A percentile compares a stretch with the other conserved stretches of the same genome.
phyloP scores from a whole-genome alignment of 176 grass and related monocot genomes.

The Luzula sylvatica region DNA sequence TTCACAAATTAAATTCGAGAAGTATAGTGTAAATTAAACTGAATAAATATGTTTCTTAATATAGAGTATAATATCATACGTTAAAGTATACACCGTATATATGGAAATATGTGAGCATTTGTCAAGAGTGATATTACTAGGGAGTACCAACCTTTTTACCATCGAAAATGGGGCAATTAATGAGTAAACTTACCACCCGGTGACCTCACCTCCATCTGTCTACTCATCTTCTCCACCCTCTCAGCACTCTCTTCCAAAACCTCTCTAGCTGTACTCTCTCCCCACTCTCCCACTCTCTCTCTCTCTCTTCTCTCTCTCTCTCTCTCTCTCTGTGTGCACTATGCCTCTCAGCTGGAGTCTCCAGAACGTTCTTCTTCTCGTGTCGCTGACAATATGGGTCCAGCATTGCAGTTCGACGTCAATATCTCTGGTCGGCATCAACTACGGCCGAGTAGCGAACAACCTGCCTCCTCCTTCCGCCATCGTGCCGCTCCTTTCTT shows the following conservation, averaged over 20 bases:
- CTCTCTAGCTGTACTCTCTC: slow-evolving; percentile 10
- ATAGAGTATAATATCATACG: no score
- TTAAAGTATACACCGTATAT: background rate
- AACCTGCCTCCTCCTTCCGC: slow-evolving; percentile 42
- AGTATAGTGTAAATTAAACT: no score
- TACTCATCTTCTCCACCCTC: no score
- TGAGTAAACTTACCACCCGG: background rate
- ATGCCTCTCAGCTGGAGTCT: slow-evolving; percentile 23
- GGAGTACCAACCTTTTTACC: background rate
- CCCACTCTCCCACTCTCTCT: background rate
- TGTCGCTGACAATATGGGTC: slow-evolving; percentile 3
- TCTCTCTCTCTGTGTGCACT: background rate
- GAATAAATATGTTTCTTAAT: no score
- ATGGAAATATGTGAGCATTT: background rate
- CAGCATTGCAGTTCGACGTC: slow-evolving; percentile 27
- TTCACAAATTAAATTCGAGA: background rate
- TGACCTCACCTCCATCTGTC: slow-evolving; percentile 3
- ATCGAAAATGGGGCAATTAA: background rate
- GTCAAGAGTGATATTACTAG: background rate
- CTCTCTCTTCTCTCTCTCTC: background rate
- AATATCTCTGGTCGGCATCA: slow-evolving; percentile 47
- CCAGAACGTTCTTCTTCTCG: slow-evolving; percentile 15
- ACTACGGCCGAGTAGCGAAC: slow-evolving; percentile 61
- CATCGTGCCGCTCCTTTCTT: slow-evolving; percentile 21
- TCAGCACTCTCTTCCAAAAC: background rate